Evolutionary conservation across 345 rosid species (phyloP).

Genomic region (Draba incana): DNA sequence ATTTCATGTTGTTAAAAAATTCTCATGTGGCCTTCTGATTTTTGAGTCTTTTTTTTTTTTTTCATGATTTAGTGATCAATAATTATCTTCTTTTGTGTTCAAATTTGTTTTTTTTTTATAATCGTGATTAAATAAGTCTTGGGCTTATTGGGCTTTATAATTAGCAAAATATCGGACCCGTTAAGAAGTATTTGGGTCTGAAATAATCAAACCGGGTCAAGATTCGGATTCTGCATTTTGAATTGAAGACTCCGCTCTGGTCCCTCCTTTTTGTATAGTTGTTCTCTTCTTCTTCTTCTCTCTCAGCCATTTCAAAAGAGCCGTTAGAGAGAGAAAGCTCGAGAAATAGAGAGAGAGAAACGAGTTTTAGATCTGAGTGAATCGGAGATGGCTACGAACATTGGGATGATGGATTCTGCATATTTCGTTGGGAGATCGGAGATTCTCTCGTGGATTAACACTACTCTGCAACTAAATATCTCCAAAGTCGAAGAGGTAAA

Average conservation of each 20-base stretch:
- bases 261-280: conserved; percentile 36
- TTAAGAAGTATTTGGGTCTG: conserved; percentile 21
- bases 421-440: conserved; percentile 97
- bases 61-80: conserved; percentile 16
- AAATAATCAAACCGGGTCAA: conserved; percentile 14
- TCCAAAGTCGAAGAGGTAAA: conserved; percentile 97
- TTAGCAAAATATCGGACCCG: not conserved
- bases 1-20: not conserved
- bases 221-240: conserved; percentile 38
- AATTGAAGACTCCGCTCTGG: conserved; percentile 44
- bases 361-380: conserved; percentile 23
- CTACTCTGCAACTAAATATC: conserved; percentile 83
- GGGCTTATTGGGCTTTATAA: conserved; percentile 19
- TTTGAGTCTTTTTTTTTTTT: conserved; percentile 2
- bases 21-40: conserved; percentile 18
- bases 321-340: conserved; percentile 42
- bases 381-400: conserved; percentile 66
- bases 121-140: not conserved
- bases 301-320: conserved; percentile 25
- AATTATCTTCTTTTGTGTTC: not conserved
- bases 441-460: conserved; percentile 95
- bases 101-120: too few relatives aligned
- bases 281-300: conserved; percentile 46
- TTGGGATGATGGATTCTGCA: conserved; percentile 93
- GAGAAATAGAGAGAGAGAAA: conserved; percentile 9